Conservation (phyloP, 2,329 filamentous ascomycete species). For the Fusarium nodosum region DNA sequence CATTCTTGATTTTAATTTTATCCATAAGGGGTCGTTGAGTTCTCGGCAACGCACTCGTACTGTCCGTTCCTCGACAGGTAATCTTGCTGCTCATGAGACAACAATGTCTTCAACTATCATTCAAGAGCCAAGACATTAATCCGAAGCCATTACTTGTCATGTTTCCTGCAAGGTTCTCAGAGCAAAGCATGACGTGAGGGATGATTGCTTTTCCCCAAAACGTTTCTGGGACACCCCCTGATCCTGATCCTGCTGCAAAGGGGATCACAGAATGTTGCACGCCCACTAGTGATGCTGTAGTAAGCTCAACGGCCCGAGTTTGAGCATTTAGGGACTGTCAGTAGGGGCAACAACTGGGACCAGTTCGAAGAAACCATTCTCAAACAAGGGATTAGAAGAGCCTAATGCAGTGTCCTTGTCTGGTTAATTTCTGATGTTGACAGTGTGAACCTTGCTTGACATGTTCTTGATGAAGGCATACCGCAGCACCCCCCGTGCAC, state of each 20-base stretch:
- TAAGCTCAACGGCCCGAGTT: slow-evolving; percentile 41
- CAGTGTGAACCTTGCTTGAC: slow-evolving; percentile 26
- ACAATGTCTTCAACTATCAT: background rate
- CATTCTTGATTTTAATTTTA: slow-evolving; percentile 12
- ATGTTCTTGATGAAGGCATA: slow-evolving; percentile 26
- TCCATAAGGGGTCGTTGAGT: background rate
- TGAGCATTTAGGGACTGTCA: slow-evolving; percentile 28
- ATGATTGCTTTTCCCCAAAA: slow-evolving; percentile 17
- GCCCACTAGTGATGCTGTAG: slow-evolving; percentile 27
- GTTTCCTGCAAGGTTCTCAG: slow-evolving; percentile 16
- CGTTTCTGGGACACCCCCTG: slow-evolving; percentile 30
- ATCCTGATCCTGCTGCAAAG: slow-evolving; percentile 39
- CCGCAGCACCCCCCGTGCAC: slow-evolving; percentile 20
- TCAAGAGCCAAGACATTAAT: background rate
- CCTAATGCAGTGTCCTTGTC: slow-evolving; percentile 35
- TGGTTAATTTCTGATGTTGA: slow-evolving; percentile 21
- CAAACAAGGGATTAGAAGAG: slow-evolving; percentile 24
- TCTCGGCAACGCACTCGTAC: slow-evolving; percentile 6
- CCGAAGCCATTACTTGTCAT: background rate
- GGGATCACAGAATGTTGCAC: slow-evolving; percentile 38
- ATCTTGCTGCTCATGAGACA: slow-evolving; percentile 2
- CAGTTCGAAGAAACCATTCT: slow-evolving; percentile 32
- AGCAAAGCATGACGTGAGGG: slow-evolving; percentile 30
- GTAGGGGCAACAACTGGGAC: slow-evolving; percentile 30
- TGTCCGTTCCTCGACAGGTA: background rate